Percentiles rank a stretch among this genome's conserved stretches.
Evolutionary conservation across 2,329 filamentous ascomycete species (phyloP).

Genomic region (Trichophyton simii): DNA sequence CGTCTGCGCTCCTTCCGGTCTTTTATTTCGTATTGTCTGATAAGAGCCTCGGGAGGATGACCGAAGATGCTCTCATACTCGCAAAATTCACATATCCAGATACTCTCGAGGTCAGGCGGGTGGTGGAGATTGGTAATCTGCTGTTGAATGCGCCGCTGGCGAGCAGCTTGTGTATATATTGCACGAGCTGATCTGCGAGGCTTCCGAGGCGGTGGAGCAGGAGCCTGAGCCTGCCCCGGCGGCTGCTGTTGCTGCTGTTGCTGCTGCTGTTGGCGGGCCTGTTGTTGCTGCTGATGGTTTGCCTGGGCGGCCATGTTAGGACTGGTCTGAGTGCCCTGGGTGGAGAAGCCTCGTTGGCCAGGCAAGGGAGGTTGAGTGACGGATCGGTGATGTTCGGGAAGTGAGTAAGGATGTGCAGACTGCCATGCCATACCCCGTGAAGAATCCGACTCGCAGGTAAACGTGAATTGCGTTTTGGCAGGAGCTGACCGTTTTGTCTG

Average conservation of each 20-base stretch:
- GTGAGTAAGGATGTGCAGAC: constrained; percentile 37
- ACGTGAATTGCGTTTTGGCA: constrained; percentile 83
- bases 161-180: constrained; percentile 62
- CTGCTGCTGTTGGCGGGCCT: constrained; percentile 15
- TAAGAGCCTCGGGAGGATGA: constrained; percentile 68
- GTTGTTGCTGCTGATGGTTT: neutral
- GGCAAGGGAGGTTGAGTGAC: constrained; percentile 22
- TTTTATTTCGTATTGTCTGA: constrained; percentile 87
- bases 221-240: constrained; percentile 26
- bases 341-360: constrained; percentile 33
- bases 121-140: constrained; percentile 64
- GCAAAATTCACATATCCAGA: constrained; percentile 97
- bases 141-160: constrained; percentile 63
- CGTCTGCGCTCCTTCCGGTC: constrained; percentile 74
- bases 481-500: constrained; percentile 53
- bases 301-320: constrained; percentile 33
- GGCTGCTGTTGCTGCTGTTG: constrained; percentile 21
- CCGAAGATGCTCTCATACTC: constrained; percentile 96
- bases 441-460: constrained; percentile 85
- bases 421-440: constrained; percentile 68
- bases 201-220: constrained; percentile 44
- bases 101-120: constrained; percentile 57
- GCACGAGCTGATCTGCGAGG: constrained; percentile 54
- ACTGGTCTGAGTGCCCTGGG: constrained; percentile 46
- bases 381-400: constrained; percentile 26